Conservation (phyloP, 108 stramenopile genomes). For the Aurantiochytrium sp. region DNA sequence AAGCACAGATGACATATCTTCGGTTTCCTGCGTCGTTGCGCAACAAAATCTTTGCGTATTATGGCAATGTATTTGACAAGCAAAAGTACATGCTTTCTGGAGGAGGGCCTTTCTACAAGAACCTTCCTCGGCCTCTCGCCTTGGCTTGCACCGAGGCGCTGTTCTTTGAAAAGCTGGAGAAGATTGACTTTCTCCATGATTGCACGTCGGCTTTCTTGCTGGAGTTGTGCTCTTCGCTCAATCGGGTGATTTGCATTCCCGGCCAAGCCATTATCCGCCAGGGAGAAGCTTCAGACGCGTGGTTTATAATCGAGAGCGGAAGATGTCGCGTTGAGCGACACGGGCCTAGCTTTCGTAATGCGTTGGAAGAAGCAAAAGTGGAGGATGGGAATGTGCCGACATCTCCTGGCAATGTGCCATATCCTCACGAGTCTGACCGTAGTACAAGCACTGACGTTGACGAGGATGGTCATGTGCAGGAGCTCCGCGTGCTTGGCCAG, state of each 20-base stretch:
- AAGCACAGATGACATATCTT: neutral
- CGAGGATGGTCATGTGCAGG: neutral
- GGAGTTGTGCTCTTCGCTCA: neutral
- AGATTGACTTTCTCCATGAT: neutral
- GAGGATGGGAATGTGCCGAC: no score
- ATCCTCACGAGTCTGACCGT: no score
- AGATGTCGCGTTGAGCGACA: neutral
- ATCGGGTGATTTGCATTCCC: neutral
- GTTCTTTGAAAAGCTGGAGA: neutral
- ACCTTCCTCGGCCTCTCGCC: neutral
- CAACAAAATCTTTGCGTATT: neutral
- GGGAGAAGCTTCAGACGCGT: neutral
- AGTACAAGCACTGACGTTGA: neutral
- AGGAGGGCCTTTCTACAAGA: neutral
- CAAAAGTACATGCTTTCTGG: neutral
- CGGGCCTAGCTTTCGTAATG: no score
- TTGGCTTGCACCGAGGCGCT: neutral
- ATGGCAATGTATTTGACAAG: neutral
- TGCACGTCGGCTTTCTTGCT: neutral
- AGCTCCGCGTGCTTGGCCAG: neutral
- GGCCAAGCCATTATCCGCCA: neutral
- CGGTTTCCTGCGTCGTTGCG: neutral
- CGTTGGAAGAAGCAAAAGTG: no score
- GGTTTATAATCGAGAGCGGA: neutral
- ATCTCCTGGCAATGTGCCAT: no score